phyloP scores from a whole-genome alignment of 306 rosid species.

The Carpinus viminea region DNA sequence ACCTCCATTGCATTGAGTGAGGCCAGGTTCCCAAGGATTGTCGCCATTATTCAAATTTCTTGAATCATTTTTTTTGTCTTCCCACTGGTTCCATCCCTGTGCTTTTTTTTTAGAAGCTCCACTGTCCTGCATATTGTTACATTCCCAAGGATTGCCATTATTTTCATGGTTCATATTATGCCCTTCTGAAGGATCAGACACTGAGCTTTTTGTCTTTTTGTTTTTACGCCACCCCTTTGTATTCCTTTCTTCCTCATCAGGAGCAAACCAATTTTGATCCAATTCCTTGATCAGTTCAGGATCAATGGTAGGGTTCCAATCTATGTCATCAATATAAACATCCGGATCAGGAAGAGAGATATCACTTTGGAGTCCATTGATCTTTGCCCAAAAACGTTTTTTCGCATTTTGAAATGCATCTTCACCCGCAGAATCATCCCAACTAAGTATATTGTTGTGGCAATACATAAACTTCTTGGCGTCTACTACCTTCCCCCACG shows the following conservation, averaged over 20 bases:
- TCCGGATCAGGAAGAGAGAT: constrained; percentile 54
- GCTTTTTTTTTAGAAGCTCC: constrained; percentile 23
- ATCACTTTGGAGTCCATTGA: constrained; percentile 49
- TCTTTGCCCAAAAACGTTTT: constrained; percentile 58
- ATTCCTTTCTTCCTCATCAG: constrained; percentile 48
- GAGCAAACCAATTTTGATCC: constrained; percentile 45
- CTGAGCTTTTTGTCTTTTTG: constrained; percentile 49
- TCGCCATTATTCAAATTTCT: constrained; percentile 26
- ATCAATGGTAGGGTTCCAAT: constrained; percentile 71
- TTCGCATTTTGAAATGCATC: constrained; percentile 79
- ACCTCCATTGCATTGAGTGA: constrained; percentile 33
- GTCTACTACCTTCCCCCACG: constrained; percentile 78
- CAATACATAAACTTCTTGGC: constrained; percentile 46
- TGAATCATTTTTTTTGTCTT: constrained; percentile 19
- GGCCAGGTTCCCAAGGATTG: constrained; percentile 53
- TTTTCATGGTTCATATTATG: constrained; percentile 24
- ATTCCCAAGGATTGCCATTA: constrained; percentile 39
- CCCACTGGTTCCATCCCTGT: constrained; percentile 36
- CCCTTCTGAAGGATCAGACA: constrained; percentile 24
- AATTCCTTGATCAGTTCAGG: constrained; percentile 64
- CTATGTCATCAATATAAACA: constrained; percentile 56
- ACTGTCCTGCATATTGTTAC: constrained; percentile 21
- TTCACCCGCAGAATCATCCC: constrained; percentile 80
- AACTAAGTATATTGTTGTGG: constrained; percentile 49
- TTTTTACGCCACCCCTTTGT: constrained; percentile 18